These are phyloP conservation scores for Xylaria sp. DNA, from an alignment of 2,329 filamentous ascomycete genomes.

Conservation along the genomic window DNA sequence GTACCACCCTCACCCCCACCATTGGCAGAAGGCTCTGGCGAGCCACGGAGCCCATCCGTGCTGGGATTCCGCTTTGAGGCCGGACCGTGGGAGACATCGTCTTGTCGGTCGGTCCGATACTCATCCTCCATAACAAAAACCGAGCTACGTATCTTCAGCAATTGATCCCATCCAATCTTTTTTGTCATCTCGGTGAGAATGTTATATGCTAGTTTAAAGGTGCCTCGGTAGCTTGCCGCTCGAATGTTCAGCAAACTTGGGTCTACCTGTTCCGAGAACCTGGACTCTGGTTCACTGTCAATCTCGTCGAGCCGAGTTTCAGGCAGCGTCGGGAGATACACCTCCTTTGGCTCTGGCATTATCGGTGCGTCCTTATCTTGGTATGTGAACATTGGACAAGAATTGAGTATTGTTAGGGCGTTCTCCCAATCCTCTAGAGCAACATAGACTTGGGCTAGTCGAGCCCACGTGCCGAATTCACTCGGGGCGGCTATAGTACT, in stretches of 20 bases:
- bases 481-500: slow-evolving; percentile 95
- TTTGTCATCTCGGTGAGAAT: slow-evolving; percentile 95
- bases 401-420: slow-evolving; percentile 93
- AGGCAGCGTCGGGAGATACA: slow-evolving; percentile 85
- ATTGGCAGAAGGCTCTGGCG: slow-evolving; percentile 69
- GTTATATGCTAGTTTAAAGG: slow-evolving; percentile 93
- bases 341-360: slow-evolving; percentile 91
- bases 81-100: slow-evolving; percentile 59
- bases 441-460: slow-evolving; percentile 92
- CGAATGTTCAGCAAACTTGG: slow-evolving; percentile 86
- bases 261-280: slow-evolving; percentile 87
- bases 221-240: slow-evolving; percentile 91
- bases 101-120: slow-evolving; percentile 88
- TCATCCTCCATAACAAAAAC: slow-evolving; percentile 99
- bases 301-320: slow-evolving; percentile 96
- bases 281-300: slow-evolving; percentile 86
- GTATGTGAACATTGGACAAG: slow-evolving; percentile 99
- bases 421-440: slow-evolving; percentile 96
- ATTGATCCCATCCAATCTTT: slow-evolving; percentile 97
- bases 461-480: slow-evolving; percentile 97
- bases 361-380: slow-evolving; percentile 96
- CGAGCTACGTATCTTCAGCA: slow-evolving; percentile 92
- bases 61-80: slow-evolving; percentile 76
- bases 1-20: slow-evolving; percentile 55
- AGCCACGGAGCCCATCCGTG: slow-evolving; percentile 79